Evolutionary conservation across 805 yeast species (phyloP).

Genomic region (Starmera amethionina): DNA sequence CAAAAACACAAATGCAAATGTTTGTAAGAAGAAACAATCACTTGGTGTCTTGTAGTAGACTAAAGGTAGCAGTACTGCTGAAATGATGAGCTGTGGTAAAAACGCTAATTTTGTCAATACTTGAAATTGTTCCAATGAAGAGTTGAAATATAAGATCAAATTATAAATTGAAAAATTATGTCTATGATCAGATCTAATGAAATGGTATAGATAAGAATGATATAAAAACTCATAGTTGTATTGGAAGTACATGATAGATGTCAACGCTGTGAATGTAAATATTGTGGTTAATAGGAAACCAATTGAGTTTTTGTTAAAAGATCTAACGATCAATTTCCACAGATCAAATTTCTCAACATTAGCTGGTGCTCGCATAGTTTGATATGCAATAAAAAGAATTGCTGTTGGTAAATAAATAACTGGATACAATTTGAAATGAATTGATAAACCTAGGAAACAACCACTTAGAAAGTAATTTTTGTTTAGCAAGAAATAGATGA

Average conservation of each 20-base stretch:
- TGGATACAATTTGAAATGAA: slow-evolving; percentile 91
- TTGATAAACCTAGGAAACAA: slow-evolving; percentile 37
- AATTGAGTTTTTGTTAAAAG: slow-evolving; percentile 34
- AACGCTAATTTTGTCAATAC: slow-evolving; percentile 54
- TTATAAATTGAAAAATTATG: slow-evolving; percentile 92
- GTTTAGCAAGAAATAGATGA: slow-evolving; percentile 38
- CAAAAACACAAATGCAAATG: slow-evolving; percentile 66
- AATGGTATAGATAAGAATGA: slow-evolving; percentile 77
- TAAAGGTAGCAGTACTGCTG: slow-evolving; percentile 51
- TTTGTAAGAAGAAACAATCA: slow-evolving; percentile 60
- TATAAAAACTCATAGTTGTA: slow-evolving; percentile 72
- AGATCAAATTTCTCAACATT: no score
- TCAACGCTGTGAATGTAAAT: slow-evolving; percentile 35
- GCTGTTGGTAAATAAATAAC: slow-evolving; percentile 76
- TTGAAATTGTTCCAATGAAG: slow-evolving; percentile 22
- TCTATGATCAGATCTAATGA: slow-evolving; percentile 80
- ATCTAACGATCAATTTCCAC: slow-evolving; percentile 8
- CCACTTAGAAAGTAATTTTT: slow-evolving; percentile 20
- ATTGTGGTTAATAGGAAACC: slow-evolving; percentile 30
- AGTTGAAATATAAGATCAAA: slow-evolving; percentile 54
- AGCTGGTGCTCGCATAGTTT: no score
- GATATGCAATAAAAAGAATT: slow-evolving; percentile 25
- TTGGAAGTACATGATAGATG: slow-evolving; percentile 48
- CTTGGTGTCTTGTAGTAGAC: slow-evolving; percentile 31
- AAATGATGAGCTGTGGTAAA: slow-evolving; percentile 65